These are phyloP conservation scores for Cochliopodium minus DNA, from an alignment of 208 protist species.

Conservation along the genomic window DNA sequence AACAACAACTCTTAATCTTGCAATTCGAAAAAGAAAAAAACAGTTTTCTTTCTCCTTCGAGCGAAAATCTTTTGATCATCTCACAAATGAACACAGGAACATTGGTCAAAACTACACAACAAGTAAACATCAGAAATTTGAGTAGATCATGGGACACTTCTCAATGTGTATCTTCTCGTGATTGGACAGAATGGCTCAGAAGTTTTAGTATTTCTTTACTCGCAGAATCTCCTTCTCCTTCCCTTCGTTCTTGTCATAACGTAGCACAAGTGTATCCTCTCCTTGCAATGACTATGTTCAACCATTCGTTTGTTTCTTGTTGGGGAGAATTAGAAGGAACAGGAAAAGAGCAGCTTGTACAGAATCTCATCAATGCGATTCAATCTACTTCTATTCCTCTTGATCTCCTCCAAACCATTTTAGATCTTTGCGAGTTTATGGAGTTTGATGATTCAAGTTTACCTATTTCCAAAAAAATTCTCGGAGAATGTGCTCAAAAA, in stretches of 20 bases:
- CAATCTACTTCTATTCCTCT: constrained; percentile 44
- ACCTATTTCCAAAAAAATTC: constrained; percentile 52
- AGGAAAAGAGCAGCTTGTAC: constrained; percentile 18
- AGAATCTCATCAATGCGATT: constrained; percentile 39
- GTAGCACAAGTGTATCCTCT: constrained; percentile 45
- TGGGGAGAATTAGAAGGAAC: constrained; percentile 53
- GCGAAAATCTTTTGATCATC: too few relatives aligned
- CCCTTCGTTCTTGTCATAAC: constrained; percentile 49
- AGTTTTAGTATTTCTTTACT: constrained; percentile 56
- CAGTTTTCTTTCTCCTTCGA: too few relatives aligned
- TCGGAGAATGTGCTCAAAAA: constrained; percentile 71
- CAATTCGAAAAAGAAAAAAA: too few relatives aligned
- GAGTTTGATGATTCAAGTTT: constrained; percentile 63
- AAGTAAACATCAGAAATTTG: too few relatives aligned
- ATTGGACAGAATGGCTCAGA: constrained; percentile 68
- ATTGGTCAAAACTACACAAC: too few relatives aligned
- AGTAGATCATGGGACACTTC: too few relatives aligned
- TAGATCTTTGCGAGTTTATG: constrained; percentile 90
- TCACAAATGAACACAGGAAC: too few relatives aligned
- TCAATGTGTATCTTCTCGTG: constrained; percentile 51
- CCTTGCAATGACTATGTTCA: constrained; percentile 59
- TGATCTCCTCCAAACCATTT: constrained; percentile 74
- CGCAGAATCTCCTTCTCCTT: constrained; percentile 54
- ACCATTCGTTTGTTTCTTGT: constrained; percentile 63
- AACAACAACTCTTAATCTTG: too few relatives aligned